These are phyloP conservation scores for Clonostachys solani DNA, from an alignment of 2,329 filamentous ascomycete genomes.

Conservation along the genomic window DNA sequence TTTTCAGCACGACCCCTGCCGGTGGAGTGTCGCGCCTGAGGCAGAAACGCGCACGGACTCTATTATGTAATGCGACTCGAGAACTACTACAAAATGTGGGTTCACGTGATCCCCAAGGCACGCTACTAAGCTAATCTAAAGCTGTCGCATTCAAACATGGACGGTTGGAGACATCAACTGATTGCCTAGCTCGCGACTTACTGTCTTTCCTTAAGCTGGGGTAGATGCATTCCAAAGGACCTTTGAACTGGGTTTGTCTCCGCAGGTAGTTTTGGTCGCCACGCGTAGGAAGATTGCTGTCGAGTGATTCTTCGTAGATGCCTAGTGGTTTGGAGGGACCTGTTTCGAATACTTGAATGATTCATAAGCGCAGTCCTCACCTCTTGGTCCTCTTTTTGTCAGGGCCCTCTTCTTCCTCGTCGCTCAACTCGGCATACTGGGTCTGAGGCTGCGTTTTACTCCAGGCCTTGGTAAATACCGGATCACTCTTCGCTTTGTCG, in stretches of 20 bases:
- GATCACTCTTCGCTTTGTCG: conserved; percentile 87
- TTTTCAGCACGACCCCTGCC: conserved; percentile 34
- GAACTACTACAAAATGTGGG: background rate
- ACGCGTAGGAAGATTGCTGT: background rate
- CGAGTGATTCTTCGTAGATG: background rate
- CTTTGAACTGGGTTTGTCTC: background rate
- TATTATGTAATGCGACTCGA: conserved; percentile 2
- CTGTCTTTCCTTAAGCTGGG: too few species aligned
- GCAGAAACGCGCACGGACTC: background rate
- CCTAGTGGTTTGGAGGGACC: background rate
- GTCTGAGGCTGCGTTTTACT: conserved; percentile 87
- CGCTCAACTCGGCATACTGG: conserved; percentile 85
- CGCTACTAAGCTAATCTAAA: too few species aligned
- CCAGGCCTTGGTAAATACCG: conserved; percentile 93
- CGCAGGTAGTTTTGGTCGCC: too few species aligned
- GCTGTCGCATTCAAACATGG: too few species aligned
- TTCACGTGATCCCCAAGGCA: background rate
- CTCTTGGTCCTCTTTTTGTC: conserved; percentile 61
- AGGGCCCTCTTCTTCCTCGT: conserved; percentile 71
- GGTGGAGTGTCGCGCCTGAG: background rate
- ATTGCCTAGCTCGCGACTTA: too few species aligned
- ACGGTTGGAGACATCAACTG: too few species aligned
- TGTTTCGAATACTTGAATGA: background rate
- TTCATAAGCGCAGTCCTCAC: conserved; percentile 21
- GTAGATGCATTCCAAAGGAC: background rate